Evolutionary conservation across 805 yeast genomes (phyloP), one percentile per base, ranked within the genome.

Genomic region (Cyberlindnera maclurae): DNA sequence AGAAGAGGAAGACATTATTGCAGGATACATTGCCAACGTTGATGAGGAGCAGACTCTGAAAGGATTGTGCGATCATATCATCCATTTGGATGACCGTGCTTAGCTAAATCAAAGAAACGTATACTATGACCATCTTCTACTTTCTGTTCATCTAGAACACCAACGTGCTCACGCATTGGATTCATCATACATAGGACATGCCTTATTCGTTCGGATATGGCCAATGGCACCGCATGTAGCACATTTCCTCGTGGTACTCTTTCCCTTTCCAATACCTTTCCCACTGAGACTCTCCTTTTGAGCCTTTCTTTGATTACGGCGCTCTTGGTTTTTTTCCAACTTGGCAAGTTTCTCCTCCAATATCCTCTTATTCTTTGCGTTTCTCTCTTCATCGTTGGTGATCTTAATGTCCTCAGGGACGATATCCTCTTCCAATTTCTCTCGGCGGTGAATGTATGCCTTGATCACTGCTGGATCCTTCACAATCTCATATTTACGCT

Each of bases 191-290:
- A 88, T 71, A 12, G 97, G 98, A 64, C 98, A 90, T 2, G 90
- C 67, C 46, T 70, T 71, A 58, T 87, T 88, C 3, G 98, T 90
- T 57, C 93, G 74, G 45, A 90, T 90, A 59, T 90, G 98, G 0
- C 97, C 98, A 46, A 84, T 71, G 11, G 90, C 93, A 16, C 97
- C 97, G 70, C 98, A 90, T 0, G 93, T 82, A 3, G 94, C 89
- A 64, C 98, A 90, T 54, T 86, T 77, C 57, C 98, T 70, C 8
- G 82, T 80, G 1, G 69, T 64, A 35, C 63, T 62, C 39, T 61
- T 65, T 2, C 59, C 56, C 33, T 61, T 60, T 1, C 58, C 58
- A 24, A 38, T 31, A 15, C 59, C 62, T 20, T 49, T 51, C 8
- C 51, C 50, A 7, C 34, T 37, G 8, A 39, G 46, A 36, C 58